Evolutionary conservation across 2,329 filamentous ascomycete species (phyloP).

Genomic region (Exophiala xenobiotica): DNA sequence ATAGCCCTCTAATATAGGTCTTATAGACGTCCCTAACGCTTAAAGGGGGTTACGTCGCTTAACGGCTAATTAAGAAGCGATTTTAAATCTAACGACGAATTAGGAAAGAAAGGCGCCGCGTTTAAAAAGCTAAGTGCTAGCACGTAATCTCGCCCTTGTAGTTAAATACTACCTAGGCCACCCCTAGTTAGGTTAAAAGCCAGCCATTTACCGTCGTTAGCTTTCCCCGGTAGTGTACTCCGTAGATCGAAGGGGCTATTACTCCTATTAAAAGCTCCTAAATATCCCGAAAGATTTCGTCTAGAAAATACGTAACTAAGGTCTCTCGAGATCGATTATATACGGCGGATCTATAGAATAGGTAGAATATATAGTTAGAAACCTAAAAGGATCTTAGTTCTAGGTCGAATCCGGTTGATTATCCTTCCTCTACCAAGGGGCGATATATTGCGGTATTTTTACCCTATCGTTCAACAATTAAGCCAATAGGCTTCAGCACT

Average conservation of each 20-base stretch:
- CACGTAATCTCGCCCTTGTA: not conserved
- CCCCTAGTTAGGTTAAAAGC: not conserved
- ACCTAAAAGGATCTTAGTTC: not conserved
- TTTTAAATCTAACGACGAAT: not conserved
- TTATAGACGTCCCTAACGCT: not conserved
- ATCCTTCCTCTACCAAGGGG: slow-evolving; percentile 1
- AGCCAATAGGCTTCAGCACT: not conserved
- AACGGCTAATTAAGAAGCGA: not conserved
- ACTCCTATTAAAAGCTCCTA: not conserved
- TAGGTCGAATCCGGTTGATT: not conserved
- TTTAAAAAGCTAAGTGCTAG: not conserved
- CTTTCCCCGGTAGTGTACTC: not conserved
- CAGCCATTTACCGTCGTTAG: not conserved
- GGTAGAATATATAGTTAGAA: not conserved
- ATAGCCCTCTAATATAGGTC: not conserved
- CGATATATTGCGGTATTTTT: not conserved
- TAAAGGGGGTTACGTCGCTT: not conserved
- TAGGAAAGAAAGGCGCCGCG: not conserved
- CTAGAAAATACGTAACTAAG: not conserved
- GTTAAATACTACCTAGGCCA: not conserved
- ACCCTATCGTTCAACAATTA: not conserved
- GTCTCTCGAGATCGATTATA: not conserved
- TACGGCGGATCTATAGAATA: not conserved
- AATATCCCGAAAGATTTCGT: not conserved
- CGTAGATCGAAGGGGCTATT: not conserved